phyloP scores from a whole-genome alignment of 2,329 filamentous ascomycete species.

The Penicillium olsonii region DNA sequence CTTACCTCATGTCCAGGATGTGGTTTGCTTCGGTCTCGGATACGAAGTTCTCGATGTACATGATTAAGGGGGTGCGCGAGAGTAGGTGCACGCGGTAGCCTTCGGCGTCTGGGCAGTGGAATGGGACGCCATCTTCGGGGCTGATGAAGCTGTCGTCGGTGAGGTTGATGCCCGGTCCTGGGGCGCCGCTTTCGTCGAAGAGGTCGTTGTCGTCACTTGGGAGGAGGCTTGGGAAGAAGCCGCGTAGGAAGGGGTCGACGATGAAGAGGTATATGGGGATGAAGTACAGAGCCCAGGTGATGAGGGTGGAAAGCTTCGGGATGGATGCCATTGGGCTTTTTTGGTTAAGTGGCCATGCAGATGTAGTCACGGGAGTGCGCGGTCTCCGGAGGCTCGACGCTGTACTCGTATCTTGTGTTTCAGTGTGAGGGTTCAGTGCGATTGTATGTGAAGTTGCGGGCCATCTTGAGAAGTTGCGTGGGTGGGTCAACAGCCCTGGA shows the following conservation, averaged over 20 bases:
- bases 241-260: constrained; percentile 34
- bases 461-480: too few relatives aligned
- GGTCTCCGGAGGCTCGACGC: not conserved
- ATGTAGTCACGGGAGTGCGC: not conserved
- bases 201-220: constrained; percentile 10
- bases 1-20: constrained; percentile 56
- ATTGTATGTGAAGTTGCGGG: not conserved
- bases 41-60: constrained; percentile 61
- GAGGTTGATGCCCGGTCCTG: constrained; percentile 23
- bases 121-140: constrained; percentile 33
- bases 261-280: constrained; percentile 41
- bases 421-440: too few relatives aligned
- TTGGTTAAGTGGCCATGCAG: not conserved
- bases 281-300: constrained; percentile 39
- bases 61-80: constrained; percentile 55
- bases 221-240: constrained; percentile 20
- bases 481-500: too few relatives aligned
- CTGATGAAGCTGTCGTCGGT: constrained; percentile 37
- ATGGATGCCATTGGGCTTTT: constrained; percentile 23
- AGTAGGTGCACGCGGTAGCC: constrained; percentile 51
- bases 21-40: constrained; percentile 51
- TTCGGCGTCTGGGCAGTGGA: constrained; percentile 28
- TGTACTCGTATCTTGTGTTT: too few relatives aligned
- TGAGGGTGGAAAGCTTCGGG: constrained; percentile 32
- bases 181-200: constrained; percentile 15